Percentiles rank a stretch among this genome's conserved stretches.
phyloP scores from a whole-genome alignment of 1,139 yeast species.

The Diutina mesorugosa region DNA sequence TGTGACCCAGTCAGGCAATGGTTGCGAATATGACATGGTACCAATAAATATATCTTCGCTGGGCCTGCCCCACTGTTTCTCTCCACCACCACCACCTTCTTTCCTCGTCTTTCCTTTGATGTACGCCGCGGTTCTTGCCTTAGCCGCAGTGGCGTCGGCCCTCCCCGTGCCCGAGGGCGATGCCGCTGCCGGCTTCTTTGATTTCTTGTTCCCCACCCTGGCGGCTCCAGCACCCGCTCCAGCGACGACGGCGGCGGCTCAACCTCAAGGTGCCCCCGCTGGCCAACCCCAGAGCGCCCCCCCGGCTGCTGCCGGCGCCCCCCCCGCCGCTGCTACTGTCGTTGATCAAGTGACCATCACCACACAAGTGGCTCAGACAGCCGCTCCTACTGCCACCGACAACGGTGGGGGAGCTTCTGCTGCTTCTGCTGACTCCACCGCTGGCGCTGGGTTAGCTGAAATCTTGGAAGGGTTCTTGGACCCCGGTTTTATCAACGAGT shows the following conservation, averaged over 20 bases:
- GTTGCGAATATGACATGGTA: background rate
- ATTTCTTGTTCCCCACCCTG: background rate
- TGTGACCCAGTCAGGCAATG: background rate
- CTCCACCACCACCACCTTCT: background rate
- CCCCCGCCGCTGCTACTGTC: background rate
- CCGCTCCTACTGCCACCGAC: background rate
- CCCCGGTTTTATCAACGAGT: background rate
- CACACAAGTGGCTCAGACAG: background rate
- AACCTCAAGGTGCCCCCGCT: background rate
- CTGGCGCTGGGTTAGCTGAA: background rate
- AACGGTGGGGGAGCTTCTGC: background rate
- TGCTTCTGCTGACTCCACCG: background rate
- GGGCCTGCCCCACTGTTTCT: background rate
- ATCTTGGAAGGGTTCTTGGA: conserved; percentile 1
- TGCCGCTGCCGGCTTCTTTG: background rate
- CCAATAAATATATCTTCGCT: background rate
- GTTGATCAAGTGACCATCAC: background rate
- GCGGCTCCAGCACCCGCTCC: background rate
- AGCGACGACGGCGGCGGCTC: background rate
- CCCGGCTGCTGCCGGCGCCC: background rate
- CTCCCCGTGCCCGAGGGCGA: background rate
- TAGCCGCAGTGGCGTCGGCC: background rate
- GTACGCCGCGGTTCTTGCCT: background rate
- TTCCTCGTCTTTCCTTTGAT: background rate
- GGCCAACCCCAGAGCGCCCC: no score